Base-by-base conservation (phyloP, 164 flowering plant species). In the Annona cherimola region DNA sequence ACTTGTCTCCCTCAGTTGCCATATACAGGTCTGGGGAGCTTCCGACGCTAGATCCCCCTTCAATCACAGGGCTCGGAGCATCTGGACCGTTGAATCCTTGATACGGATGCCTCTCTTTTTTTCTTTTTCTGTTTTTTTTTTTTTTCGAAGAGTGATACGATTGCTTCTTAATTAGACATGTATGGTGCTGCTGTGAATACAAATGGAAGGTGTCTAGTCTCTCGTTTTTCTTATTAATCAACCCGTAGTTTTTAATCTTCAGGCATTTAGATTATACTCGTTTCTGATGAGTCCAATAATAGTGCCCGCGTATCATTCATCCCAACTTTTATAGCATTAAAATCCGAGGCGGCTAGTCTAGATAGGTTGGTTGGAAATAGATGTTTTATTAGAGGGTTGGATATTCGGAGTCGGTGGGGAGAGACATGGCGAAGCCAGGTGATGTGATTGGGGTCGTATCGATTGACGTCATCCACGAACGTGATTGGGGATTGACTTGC, bases 1-100 rank as follows among this genome's bases (percentile, higher is more conserved):
- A 81, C 39, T 72, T 72, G 78, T 79, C 86, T 67, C 73, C 81
- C 70, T 77, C 88, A 73, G 61, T 71, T 71, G 75, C 81, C 77
- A 78, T 83, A 75, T 77, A 73, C 79, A 73, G 74, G 74, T 41
- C 78, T 46, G 66, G 74, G 75, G 66, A 73, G 75, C 74, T 80
- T 77, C 81, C 80, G 73, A 77, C 81, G 76, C 64, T 78, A 65
- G 84, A 82, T 81, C 64, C 75, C 61, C 69, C 69, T 62, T 43
- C 57, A 35, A 16, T 72, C 67, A 68, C 65, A 61, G 63, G 68
- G 66, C 66, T 70, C 45, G 83, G 54, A 68, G 83, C 74, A 76
- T 81, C 81, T 72, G 76, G 77, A 54, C 72, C 77, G 18, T 68
- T 71, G 72, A 66, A 71, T 71, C 65, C 54, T 5, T 74, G 46